These are phyloP conservation scores for Porphyrellus cyaneotinctus DNA, from an alignment of 768 basidiomycete genomes.

Conservation along the genomic window DNA sequence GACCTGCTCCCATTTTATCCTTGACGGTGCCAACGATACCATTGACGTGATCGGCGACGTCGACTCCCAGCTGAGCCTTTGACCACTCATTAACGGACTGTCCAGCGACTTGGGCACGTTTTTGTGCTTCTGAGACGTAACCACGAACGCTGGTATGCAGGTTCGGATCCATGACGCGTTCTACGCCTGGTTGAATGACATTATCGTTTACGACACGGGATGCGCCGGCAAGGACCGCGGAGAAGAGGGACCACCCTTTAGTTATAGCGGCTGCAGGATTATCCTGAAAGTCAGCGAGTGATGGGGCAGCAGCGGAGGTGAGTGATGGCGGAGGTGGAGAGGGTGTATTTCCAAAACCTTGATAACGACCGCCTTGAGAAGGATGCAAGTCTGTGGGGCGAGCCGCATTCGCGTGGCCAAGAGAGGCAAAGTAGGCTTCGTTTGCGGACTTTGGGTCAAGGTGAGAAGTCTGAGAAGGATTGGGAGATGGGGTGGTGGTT, in stretches of 20 bases:
- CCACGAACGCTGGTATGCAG: conserved; percentile 72
- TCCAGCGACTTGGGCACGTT: conserved; percentile 58
- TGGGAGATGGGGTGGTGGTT: conserved; percentile 28
- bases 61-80: conserved; percentile 73
- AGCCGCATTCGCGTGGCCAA: conserved; percentile 78
- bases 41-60: conserved; percentile 75
- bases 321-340: conserved; percentile 62
- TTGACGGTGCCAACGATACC: conserved; percentile 63
- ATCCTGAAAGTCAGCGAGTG: conserved; percentile 75
- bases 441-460: conserved; percentile 72
- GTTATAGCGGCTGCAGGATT: conserved; percentile 81
- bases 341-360: conserved; percentile 90
- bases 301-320: conserved; percentile 78
- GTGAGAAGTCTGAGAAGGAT: conserved; percentile 24
- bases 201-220: conserved; percentile 75
- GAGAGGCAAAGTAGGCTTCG: conserved; percentile 78
- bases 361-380: conserved; percentile 90
- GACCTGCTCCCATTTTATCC: conserved; percentile 54
- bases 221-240: conserved; percentile 77
- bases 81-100: conserved; percentile 73
- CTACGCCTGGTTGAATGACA: conserved; percentile 87
- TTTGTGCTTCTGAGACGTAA: conserved; percentile 67
- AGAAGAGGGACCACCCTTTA: conserved; percentile 97
- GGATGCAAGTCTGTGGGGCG: conserved; percentile 82
- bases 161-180: conserved; percentile 74